Evolutionary conservation across 1,284 basidiomycete genomes (phyloP).

Genomic region (Cryptococcus maquisensis): DNA sequence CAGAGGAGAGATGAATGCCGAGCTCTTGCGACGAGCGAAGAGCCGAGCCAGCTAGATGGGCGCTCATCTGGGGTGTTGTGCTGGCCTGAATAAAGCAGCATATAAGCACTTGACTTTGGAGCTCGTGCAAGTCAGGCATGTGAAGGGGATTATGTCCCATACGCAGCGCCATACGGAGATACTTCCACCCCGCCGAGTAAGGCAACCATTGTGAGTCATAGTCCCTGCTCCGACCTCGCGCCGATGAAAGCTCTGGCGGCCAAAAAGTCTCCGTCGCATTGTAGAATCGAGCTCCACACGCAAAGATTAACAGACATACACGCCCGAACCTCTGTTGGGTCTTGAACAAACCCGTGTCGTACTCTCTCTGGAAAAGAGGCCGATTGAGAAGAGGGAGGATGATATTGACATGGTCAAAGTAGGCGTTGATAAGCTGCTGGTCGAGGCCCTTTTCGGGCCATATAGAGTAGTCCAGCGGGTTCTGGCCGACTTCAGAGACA

Average conservation of each 20-base stretch:
- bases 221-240: conserved; percentile 38
- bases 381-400: conserved; percentile 72
- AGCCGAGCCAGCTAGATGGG: conserved; percentile 67
- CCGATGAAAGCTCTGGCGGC: conserved; percentile 39
- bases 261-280: conserved; percentile 60
- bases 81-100: conserved; percentile 55
- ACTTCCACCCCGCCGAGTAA: conserved; percentile 70
- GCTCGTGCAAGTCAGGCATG: conserved; percentile 63
- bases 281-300: conserved; percentile 64
- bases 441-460: conserved; percentile 58
- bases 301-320: conserved; percentile 70
- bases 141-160: conserved; percentile 55
- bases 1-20: conserved; percentile 45
- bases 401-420: conserved; percentile 62
- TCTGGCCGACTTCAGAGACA: conserved; percentile 36
- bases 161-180: conserved; percentile 61
- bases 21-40: conserved; percentile 58
- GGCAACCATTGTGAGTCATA: conserved; percentile 33
- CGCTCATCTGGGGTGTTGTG: conserved; percentile 64
- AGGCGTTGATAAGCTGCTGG: conserved; percentile 60
- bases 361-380: conserved; percentile 63
- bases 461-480: conserved; percentile 33
- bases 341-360: conserved; percentile 58
- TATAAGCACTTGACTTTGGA: conserved; percentile 58
- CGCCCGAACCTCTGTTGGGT: conserved; percentile 62